Evolutionary conservation across 2,329 filamentous ascomycete genomes (phyloP).

Genomic region (Didymella pomorum): DNA sequence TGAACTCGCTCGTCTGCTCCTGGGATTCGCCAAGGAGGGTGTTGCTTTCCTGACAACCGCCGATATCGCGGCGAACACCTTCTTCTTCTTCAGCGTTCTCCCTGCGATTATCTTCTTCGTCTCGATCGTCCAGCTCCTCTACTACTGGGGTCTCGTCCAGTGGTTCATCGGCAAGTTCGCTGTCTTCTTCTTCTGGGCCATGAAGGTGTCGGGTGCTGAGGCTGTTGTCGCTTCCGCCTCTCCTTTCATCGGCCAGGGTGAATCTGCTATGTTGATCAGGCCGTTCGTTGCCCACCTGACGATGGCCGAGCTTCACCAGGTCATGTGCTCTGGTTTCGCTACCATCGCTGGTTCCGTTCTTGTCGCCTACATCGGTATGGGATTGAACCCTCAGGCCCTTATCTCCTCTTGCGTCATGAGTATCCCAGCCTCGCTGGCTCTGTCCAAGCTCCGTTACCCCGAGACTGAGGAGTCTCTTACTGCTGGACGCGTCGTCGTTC

Average conservation of each 20-base stretch:
- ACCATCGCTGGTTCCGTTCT: constrained; percentile 90
- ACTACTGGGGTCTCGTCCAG: constrained; percentile 81
- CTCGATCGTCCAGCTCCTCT: constrained; percentile 85
- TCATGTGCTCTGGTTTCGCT: constrained; percentile 92
- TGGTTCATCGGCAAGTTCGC: constrained; percentile 92
- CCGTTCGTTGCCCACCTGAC: constrained; percentile 88
- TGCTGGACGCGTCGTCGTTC: constrained; percentile 79
- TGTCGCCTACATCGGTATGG: constrained; percentile 84
- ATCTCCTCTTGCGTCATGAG: constrained; percentile 96
- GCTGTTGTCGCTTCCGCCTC: constrained; percentile 93
- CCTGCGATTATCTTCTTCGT: constrained; percentile 97
- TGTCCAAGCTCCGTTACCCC: constrained; percentile 88
- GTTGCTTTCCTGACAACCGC: constrained; percentile 72
- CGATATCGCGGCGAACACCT: constrained; percentile 50
- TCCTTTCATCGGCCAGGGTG: constrained; percentile 92
- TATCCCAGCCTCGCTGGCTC: constrained; percentile 87
- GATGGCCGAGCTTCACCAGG: constrained; percentile 85
- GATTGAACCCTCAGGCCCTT: constrained; percentile 82
- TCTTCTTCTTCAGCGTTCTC: constrained; percentile 82
- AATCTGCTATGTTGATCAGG: constrained; percentile 90
- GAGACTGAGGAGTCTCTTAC: constrained; percentile 88
- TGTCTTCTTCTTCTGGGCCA: constrained; percentile 88
- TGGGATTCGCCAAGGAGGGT: constrained; percentile 79
- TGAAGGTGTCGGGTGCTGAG: constrained; percentile 87
- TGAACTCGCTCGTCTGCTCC: constrained; percentile 72